Percentiles rank a stretch among this genome's conserved stretches.
These are phyloP conservation scores for Lachnellula arida DNA, from an alignment of 2,329 filamentous ascomycete genomes.

Conservation along the genomic window DNA sequence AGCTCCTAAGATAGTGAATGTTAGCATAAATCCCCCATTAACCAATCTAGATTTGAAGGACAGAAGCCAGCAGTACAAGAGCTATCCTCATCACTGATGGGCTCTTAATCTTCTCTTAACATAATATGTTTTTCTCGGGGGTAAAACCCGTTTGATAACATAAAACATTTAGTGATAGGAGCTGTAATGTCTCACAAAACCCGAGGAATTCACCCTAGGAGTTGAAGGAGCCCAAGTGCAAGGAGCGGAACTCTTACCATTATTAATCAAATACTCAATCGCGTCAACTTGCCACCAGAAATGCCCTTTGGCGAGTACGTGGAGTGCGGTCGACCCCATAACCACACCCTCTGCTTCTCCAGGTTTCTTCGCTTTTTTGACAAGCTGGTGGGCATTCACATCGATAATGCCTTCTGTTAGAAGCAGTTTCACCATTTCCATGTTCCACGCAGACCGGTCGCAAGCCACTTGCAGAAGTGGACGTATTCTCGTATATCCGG, in stretches of 20 bases:
- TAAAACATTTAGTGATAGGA: too few species aligned
- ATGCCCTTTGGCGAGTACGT: background rate
- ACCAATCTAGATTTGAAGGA: too few species aligned
- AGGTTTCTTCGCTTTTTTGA: background rate
- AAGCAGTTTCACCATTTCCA: background rate
- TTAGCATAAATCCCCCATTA: background rate
- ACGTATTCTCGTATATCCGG: background rate
- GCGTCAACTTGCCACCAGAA: constrained; percentile 1
- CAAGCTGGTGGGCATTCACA: background rate
- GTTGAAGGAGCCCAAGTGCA: too few species aligned
- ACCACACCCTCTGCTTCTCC: background rate
- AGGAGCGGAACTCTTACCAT: background rate
- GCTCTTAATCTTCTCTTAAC: too few species aligned
- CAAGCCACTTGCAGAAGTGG: background rate
- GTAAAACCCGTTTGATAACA: too few species aligned
- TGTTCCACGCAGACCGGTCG: background rate
- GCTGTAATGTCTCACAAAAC: too few species aligned
- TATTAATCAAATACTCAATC: background rate
- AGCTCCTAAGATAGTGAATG: background rate
- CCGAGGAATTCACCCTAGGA: too few species aligned
- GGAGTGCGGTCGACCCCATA: background rate
- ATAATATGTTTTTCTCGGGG: too few species aligned
- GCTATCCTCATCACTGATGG: too few species aligned
- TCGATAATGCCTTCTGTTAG: background rate
- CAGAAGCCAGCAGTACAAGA: too few species aligned